Evolutionary conservation across 257 asterid species (phyloP).

Genomic region (Capsicum baccatum): DNA sequence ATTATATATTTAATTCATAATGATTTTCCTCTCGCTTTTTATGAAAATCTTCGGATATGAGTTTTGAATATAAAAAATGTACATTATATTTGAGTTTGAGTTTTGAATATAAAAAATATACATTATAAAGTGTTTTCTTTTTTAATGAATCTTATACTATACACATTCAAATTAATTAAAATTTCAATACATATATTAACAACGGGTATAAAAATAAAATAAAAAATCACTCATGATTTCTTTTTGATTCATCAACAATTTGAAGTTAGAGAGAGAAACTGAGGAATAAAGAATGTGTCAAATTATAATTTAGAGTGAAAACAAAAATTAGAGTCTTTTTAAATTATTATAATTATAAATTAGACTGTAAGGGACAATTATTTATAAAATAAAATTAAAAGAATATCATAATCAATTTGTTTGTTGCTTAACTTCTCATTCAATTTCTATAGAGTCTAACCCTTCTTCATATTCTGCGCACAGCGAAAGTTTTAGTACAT

Average conservation of each 20-base stretch:
- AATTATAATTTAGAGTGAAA: constrained; percentile 16
- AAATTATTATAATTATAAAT: neutral
- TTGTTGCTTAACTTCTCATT: neutral
- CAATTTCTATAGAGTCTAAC: neutral
- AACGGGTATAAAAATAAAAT: neutral
- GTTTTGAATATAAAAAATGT: too few relatives aligned
- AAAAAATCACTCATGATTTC: neutral
- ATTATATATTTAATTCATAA: neutral
- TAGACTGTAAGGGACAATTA: neutral
- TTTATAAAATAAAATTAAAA: neutral
- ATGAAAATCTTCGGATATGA: too few relatives aligned
- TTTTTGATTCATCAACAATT: neutral
- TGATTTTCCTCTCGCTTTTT: neutral
- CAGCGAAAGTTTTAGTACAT: too few relatives aligned
- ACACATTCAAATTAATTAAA: neutral
- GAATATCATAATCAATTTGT: neutral
- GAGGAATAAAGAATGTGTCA: constrained; percentile 8
- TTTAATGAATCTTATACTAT: neutral
- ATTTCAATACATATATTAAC: neutral
- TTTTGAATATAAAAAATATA: too few relatives aligned
- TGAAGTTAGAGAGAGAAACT: too few relatives aligned
- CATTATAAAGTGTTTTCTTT: neutral
- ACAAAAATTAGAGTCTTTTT: neutral
- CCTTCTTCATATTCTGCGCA: too few relatives aligned
- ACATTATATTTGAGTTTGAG: too few relatives aligned